A percentile compares a stretch with the other conserved stretches of the same genome.
Evolutionary conservation across 2,329 filamentous ascomycete species (phyloP).

Genomic region (Mycosphaerella sp.): DNA sequence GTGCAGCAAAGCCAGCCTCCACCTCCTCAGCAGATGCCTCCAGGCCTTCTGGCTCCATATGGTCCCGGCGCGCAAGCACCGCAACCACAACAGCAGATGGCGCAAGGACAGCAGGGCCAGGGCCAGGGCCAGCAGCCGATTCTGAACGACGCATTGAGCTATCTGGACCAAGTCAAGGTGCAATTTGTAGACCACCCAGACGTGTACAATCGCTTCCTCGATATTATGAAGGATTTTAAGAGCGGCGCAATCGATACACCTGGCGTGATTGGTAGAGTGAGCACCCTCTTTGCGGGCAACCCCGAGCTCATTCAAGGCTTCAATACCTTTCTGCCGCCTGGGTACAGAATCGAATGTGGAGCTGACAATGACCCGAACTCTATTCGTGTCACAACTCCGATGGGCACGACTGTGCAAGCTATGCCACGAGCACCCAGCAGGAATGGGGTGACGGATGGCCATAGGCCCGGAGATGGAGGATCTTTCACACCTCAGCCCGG

Average conservation of each 20-base stretch:
- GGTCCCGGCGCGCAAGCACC: conserved; percentile 26
- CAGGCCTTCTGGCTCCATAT: conserved; percentile 42
- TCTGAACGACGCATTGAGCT: conserved; percentile 80
- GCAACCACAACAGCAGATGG: conserved; percentile 26
- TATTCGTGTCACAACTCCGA: conserved; percentile 93
- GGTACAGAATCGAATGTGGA: conserved; percentile 94
- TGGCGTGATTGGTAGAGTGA: conserved; percentile 93
- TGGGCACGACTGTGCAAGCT: conserved; percentile 91
- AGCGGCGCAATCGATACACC: conserved; percentile 97
- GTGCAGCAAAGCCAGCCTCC: conserved; percentile 55
- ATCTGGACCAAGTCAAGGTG: conserved; percentile 96
- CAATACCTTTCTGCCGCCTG: conserved; percentile 91
- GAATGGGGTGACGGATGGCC: conserved; percentile 22
- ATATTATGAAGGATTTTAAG: conserved; percentile 99
- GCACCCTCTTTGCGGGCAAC: conserved; percentile 89
- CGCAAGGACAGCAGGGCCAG: conserved; percentile 38
- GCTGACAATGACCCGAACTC: conserved; percentile 90
- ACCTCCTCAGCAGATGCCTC: conserved; percentile 45
- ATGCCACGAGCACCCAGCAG: conserved; percentile 54
- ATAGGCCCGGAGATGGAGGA: conserved; percentile 29
- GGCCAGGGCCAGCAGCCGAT: conserved; percentile 80
- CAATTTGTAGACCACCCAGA: conserved; percentile 96
- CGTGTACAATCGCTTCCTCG: conserved; percentile 92
- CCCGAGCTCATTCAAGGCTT: conserved; percentile 87
- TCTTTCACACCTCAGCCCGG: conserved; percentile 38